Base-by-base conservation (phyloP, 768 basidiomycete species). In the Podaxis sp. region DNA sequence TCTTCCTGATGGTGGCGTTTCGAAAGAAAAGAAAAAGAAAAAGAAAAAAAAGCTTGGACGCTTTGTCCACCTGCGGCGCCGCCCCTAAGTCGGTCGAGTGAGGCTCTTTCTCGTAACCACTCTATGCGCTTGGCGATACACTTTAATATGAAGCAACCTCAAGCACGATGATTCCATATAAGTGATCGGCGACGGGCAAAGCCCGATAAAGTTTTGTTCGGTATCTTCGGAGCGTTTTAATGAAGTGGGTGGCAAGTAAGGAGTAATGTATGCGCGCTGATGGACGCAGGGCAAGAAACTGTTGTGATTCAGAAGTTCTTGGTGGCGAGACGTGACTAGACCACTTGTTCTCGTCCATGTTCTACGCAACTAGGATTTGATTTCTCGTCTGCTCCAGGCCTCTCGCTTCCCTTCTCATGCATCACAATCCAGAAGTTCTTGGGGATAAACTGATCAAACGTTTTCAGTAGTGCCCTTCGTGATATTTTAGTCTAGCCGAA, bases 1-100 rank as follows among this genome's bases (percentile, higher is more conserved):
- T 38, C 49, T 40, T 59, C 58, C 9, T 59, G 58, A 59, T 52
- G 58, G 58, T 59, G 49, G 57, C 57, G 47, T 17, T 36, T 55
- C 36, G n/a, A 8, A 46, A 46, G 17, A 46, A 46, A 19, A 22
- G 5, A 29, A 33, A 9, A 33, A 9, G 9, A 33, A 33, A 7
- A 9, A 29, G 6, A 25, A 25, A 29, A 29, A 29, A 29, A 29
- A 29, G 27, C 27, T 29, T 29, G 27, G 27, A 29, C 8, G 8
- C 33, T 8, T 46, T 17, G 19, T 19, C n/a, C 43, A 46, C 15
- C 15, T 46, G 43, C 19, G n/a, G 43, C 43, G 43, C 43, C 9
- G 43, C 8, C n/a, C 7, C 19, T 46, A 19, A 8, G 19, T 7
- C 17, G 15, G 43, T 46, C 19, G 43, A 15, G 43, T 7, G 43